A percentile compares a stretch with the other conserved stretches of the same genome.
Conservation (phyloP, 2,329 filamentous ascomycete genomes). For the Teratosphaeria viscida region DNA sequence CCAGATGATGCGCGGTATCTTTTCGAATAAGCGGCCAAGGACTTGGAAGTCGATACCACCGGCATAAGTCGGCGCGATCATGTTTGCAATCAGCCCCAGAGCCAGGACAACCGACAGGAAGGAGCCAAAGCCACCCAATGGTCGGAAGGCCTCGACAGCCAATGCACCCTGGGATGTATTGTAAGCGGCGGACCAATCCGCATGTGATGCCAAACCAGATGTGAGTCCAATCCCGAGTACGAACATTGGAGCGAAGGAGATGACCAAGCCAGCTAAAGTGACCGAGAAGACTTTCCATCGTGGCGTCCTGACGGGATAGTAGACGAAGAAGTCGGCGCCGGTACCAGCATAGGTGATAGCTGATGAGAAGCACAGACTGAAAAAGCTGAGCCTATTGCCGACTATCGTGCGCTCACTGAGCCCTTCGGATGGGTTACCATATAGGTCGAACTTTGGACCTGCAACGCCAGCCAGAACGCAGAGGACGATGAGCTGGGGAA, state of each 20-base stretch:
- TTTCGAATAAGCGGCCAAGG: conserved; percentile 47
- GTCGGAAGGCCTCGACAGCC: conserved; percentile 51
- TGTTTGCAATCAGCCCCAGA: conserved; percentile 55
- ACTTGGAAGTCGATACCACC: conserved; percentile 59
- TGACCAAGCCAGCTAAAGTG: conserved; percentile 45
- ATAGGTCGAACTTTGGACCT: conserved; percentile 48
- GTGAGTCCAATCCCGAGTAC: conserved; percentile 53
- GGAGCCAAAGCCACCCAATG: conserved; percentile 52
- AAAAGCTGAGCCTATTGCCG: conserved; percentile 56
- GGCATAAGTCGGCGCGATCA: conserved; percentile 54
- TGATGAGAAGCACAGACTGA: conserved; percentile 56
- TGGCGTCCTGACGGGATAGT: conserved; percentile 47
- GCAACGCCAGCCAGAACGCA: conserved; percentile 53
- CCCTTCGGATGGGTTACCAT: conserved; percentile 39
- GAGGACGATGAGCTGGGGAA: conserved; percentile 52
- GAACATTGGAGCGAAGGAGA: conserved; percentile 52
- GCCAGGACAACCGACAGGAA: conserved; percentile 57
- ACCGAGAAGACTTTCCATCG: conserved; percentile 45
- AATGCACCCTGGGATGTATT: conserved; percentile 49
- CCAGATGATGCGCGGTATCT: conserved; percentile 54
- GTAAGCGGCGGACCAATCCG: conserved; percentile 49
- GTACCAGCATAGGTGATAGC: conserved; percentile 54
- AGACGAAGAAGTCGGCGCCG: conserved; percentile 59
- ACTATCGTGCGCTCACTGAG: conserved; percentile 38
- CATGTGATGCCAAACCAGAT: conserved; percentile 43